Conservation (phyloP, 2,329 filamentous ascomycete genomes). For the Fusarium xylarioides region DNA sequence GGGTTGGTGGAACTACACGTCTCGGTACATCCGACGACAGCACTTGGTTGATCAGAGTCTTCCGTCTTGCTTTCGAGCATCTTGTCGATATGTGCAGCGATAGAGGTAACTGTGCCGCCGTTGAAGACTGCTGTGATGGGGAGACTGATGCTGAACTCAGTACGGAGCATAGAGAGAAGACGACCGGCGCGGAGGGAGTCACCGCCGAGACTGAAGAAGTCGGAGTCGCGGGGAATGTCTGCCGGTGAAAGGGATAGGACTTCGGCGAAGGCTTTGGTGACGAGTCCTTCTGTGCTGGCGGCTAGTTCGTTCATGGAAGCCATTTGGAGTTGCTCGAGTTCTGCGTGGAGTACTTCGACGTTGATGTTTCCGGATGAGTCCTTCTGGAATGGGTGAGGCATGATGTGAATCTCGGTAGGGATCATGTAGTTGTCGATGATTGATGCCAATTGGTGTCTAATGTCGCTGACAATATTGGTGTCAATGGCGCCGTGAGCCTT, state of each 20-base stretch:
- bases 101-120: not conserved
- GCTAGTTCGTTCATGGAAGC: not conserved
- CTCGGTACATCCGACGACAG: not conserved
- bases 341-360: not conserved
- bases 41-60: accelerated
- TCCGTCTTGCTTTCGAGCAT: not conserved
- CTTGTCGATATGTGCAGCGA: not conserved
- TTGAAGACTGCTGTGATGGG: constrained; percentile 10
- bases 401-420: not conserved
- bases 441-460: not conserved
- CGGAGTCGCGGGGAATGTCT: not conserved
- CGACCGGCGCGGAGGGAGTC: not conserved
- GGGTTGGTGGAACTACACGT: constrained; percentile 1
- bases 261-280: not conserved
- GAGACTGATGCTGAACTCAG: not conserved
- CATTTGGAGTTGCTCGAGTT: not conserved
- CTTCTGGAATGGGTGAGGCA: not conserved
- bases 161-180: not conserved
- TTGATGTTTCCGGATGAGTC: not conserved
- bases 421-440: not conserved
- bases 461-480: accelerated
- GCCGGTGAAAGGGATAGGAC: not conserved
- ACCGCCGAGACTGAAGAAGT: not conserved
- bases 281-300: not conserved
- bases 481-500: accelerated